Evolutionary conservation across 2,329 filamentous ascomycete genomes (phyloP), one percentile per base, ranked within the genome.

Genomic region (Alternaria sp.): DNA sequence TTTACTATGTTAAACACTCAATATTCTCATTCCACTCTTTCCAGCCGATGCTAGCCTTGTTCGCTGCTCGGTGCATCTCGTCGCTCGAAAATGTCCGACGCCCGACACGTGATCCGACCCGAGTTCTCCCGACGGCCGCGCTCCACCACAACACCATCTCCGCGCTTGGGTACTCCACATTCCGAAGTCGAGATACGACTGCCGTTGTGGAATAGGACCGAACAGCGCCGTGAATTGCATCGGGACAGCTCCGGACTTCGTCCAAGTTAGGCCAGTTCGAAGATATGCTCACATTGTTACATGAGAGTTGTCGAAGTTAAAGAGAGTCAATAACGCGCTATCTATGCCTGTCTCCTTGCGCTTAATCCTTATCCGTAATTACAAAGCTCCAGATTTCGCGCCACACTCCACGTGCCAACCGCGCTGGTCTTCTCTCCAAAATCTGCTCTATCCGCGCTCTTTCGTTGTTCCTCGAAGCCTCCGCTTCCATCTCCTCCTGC

Each of bases 381-480:
- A 72, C 55, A 54, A 71, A 73, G 50, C 71, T 74, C 70, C 71
- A 74, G 13, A 73, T 28, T 36, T 72, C 70, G n/a, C 70, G 62
- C 59, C 57, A 65, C 40, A 74, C 30, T 1, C 64, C 61, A 0
- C 64, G 52, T 25, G 67, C 58, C 45, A 68, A 57, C 11, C 70
- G 54, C 50, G 57, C 59, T 7, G 68, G 67, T 32, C 71, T 61
- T 15, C 23, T 54, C 26, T 59, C 50, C 6, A 74, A 32, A 43
- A 69, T 64, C 23, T 68, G 60, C 10, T 44, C 44, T 10, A 74
- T 64, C 13, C 60, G 32, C 13, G 19, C 50, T 6, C 62, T 43
- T 45, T 71, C 61, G 32, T 61, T 66, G 10, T 59, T 47, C 19
- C 61, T 52, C 15, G 69, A 68, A 17, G 40, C 54, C 46, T 65